Percentiles rank a stretch among this genome's conserved stretches.
Evolutionary conservation across 768 basidiomycete species (phyloP).

Genomic region (Agaricus blazei): DNA sequence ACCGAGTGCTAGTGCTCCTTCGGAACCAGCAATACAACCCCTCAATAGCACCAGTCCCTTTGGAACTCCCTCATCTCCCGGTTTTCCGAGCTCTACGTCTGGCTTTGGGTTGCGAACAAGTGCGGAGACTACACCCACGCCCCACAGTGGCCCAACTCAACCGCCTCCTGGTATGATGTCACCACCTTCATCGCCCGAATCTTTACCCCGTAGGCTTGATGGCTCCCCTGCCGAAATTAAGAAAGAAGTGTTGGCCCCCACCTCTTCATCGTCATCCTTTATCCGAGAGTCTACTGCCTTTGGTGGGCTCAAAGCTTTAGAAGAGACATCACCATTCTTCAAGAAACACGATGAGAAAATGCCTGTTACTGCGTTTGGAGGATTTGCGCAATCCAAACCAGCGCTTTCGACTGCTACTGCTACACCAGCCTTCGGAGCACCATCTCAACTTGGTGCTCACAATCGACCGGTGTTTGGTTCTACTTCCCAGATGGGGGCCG

Average conservation of each 20-base stretch:
- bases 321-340: constrained; percentile 51
- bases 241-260: background rate
- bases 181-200: constrained; percentile 8
- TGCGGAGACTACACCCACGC: background rate
- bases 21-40: background rate
- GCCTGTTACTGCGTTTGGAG: constrained; percentile 33
- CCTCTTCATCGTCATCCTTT: constrained; percentile 18
- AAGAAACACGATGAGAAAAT: constrained; percentile 30
- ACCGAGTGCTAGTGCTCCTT: background rate
- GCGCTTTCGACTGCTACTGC: constrained; percentile 19
- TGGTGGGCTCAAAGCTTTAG: constrained; percentile 41
- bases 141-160: background rate
- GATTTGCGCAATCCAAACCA: constrained; percentile 12
- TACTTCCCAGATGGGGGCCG: constrained; percentile 28
- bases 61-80: background rate
- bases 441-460: constrained; percentile 23
- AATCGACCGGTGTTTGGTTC: constrained; percentile 15
- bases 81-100: background rate
- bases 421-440: constrained; percentile 33
- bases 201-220: background rate
- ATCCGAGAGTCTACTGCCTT: constrained; percentile 38
- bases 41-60: background rate
- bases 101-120: background rate
- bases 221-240: constrained; percentile 3
- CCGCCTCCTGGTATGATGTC: background rate